These are phyloP conservation scores for Cupressus sempervirens DNA, from an alignment of 75 land plant genomes.

Conservation along the genomic window DNA sequence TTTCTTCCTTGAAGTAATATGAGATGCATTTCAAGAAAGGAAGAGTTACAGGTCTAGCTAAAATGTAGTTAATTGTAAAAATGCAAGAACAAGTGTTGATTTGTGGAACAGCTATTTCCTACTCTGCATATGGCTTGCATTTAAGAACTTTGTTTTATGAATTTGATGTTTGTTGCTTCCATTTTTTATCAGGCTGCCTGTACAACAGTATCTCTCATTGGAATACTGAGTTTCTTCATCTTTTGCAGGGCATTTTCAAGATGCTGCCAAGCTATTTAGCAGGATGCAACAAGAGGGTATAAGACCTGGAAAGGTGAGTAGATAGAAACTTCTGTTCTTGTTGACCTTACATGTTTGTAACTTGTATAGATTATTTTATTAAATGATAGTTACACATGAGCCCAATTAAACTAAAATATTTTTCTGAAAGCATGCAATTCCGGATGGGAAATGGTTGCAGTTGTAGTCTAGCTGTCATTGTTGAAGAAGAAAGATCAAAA, in stretches of 20 bases:
- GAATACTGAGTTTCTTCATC: background rate
- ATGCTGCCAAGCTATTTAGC: conserved; percentile 57
- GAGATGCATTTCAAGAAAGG: background rate
- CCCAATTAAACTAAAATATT: background rate
- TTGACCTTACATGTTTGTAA: background rate
- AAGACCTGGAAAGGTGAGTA: conserved; percentile 55
- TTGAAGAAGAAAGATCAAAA: too few relatives aligned
- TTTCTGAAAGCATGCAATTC: background rate
- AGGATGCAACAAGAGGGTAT: conserved; percentile 68
- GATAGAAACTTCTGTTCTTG: background rate
- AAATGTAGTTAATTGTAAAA: background rate
- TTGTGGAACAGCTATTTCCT: background rate
- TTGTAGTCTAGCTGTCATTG: background rate
- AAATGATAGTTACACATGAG: background rate
- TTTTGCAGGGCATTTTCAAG: conserved; percentile 20
- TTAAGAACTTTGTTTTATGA: background rate
- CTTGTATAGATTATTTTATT: background rate
- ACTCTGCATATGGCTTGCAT: background rate
- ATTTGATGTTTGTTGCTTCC: background rate
- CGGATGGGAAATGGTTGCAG: background rate
- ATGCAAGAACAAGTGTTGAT: background rate
- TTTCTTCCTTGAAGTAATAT: background rate
- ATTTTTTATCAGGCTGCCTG: background rate
- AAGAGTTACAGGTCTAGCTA: background rate
- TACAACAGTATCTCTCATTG: too few relatives aligned